Evolutionary conservation across 345 rosid genomes (phyloP), one percentile per base, ranked within the genome.

Genomic region (rapeseed (Brassica napus)): DNA sequence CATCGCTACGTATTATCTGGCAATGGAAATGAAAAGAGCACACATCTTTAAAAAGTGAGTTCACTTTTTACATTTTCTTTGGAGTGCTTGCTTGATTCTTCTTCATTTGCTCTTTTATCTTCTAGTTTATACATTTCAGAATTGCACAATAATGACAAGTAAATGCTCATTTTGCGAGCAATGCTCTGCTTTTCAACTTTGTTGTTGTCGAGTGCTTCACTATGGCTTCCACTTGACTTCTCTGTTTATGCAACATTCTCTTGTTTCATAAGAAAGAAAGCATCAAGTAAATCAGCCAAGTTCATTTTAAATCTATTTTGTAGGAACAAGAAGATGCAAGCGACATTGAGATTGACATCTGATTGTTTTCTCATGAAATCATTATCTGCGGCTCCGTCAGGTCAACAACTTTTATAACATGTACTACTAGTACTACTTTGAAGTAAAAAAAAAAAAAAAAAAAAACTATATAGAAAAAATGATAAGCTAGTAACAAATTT

Each of bases 401-500:
- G 28, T 54, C 52, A 61, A 18, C 49, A 69, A 60, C 73, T 76
- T 42, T 68, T 11, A 58, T 21, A 68, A 61, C 34, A 69, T 24
- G 21, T 18, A 18, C 21, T 18, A 18, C 21, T 18, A 52, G n/a
- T 44, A 44, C 15, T 49, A 49, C 12, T 49, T 31, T 31, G 55
- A 31, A 3, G 49, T 42, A 42, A 2, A 1, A 5, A 18, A 39
- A 2, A 2, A 1, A 5, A 39, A 2, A 37, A 42, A 2, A 54
- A 69, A 34, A 30, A 37, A 39, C 61, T 71, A 78, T 47, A 47
- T 12, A 47, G 31, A 18, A 24, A 31, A 31, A 58, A 58, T 57
- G 68, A 66, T 10, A 72, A 72, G 60, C 82, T 79, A 44, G 55
- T 72, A 61, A 69, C 75, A 69, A 52, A 26, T 74, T 62, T 79